These are phyloP conservation scores for Apostasia ramifera DNA, from an alignment of 106 monocot species.

Conservation along the genomic window DNA sequence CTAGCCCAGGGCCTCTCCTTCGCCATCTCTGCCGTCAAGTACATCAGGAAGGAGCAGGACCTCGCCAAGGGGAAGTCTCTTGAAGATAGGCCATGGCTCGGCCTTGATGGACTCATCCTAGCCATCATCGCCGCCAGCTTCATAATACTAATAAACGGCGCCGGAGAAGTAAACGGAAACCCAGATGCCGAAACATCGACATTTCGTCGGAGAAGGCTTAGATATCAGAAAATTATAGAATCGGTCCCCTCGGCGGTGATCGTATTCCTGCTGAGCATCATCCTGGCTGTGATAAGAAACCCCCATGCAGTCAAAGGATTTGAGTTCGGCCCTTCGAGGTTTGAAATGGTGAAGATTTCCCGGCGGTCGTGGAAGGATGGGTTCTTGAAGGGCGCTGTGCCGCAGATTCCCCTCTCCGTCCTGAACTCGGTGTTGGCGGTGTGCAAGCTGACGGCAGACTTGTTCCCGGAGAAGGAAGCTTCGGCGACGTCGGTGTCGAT, in stretches of 20 bases:
- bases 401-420: conserved; percentile 63
- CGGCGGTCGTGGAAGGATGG: conserved; percentile 56
- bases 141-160: conserved; percentile 50
- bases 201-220: background rate
- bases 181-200: background rate
- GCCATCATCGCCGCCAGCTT: conserved; percentile 66
- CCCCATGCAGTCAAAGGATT: conserved; percentile 25
- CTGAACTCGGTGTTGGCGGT: conserved; percentile 75
- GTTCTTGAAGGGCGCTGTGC: conserved; percentile 43
- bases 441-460: conserved; percentile 69
- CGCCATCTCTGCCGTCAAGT: conserved; percentile 19
- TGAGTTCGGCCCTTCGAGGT: conserved; percentile 35
- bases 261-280: conserved; percentile 55
- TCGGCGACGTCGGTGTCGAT: conserved; percentile 65
- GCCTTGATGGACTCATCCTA: conserved; percentile 80
- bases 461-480: conserved; percentile 63
- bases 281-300: conserved; percentile 33
- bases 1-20: conserved; percentile 62
- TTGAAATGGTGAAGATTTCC: conserved; percentile 22
- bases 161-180: conserved; percentile 30
- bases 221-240: background rate
- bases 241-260: conserved; percentile 62
- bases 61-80: conserved; percentile 39
- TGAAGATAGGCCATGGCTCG: conserved; percentile 55
- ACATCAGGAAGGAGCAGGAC: conserved; percentile 31